Percentiles rank a stretch among this genome's conserved stretches.
Conservation (phyloP, 2,329 filamentous ascomycete species). For the Teratosphaeria pseudoeucalypti region DNA sequence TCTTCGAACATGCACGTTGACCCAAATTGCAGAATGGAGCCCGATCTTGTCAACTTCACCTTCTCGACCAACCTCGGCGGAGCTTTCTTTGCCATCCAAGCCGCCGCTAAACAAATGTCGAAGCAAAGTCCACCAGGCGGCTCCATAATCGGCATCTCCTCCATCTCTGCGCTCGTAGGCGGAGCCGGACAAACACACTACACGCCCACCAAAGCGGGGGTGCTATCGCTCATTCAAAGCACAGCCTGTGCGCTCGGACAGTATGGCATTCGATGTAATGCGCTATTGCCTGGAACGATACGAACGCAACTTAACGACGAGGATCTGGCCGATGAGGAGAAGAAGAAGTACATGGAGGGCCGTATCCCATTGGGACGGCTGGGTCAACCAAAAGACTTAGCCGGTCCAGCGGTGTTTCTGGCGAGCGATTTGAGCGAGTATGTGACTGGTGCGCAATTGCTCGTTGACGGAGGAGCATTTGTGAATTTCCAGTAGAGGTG, state of each 20-base stretch:
- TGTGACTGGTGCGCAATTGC: slow-evolving; percentile 70
- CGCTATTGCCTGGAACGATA: slow-evolving; percentile 72
- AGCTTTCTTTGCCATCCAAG: slow-evolving; percentile 80
- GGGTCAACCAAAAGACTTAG: slow-evolving; percentile 64
- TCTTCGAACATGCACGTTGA: not conserved
- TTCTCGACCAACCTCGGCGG: slow-evolving; percentile 74
- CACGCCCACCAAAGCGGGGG: slow-evolving; percentile 78
- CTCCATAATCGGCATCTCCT: slow-evolving; percentile 67
- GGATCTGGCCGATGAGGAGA: slow-evolving; percentile 62
- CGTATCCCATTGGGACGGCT: slow-evolving; percentile 68
- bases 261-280: slow-evolving; percentile 71
- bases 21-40: slow-evolving; percentile 44
- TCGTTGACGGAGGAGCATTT: slow-evolving; percentile 83
- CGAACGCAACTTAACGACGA: slow-evolving; percentile 75
- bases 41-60: slow-evolving; percentile 60
- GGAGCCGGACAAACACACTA: slow-evolving; percentile 74
- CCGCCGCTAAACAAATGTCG: slow-evolving; percentile 75
- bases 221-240: slow-evolving; percentile 73
- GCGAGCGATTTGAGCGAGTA: slow-evolving; percentile 71
- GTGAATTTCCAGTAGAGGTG: slow-evolving; percentile 65
- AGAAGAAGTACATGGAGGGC: slow-evolving; percentile 68
- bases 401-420: slow-evolving; percentile 75
- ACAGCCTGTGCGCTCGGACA: slow-evolving; percentile 67
- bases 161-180: slow-evolving; percentile 65
- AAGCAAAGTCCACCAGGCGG: slow-evolving; percentile 53